Evolutionary conservation across 257 asterid species (phyloP), one percentile per base, ranked within the genome.

Genomic region (Nicotiana sylvestris): DNA sequence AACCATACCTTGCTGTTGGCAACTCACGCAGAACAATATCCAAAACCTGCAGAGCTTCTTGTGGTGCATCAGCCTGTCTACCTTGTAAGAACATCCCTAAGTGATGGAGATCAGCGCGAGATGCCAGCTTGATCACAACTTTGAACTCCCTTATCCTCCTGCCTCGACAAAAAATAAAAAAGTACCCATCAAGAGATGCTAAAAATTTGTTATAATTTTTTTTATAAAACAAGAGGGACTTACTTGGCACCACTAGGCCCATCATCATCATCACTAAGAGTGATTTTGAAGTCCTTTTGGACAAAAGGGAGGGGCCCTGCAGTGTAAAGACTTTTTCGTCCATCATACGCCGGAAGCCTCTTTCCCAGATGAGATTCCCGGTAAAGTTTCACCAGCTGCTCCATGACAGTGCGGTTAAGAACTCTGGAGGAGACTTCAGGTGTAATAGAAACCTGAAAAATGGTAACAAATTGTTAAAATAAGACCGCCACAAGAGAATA

Each of bases 311-410:
- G 91, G 39, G 99, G 91, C 16, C 99, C 99, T 9, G 98, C 99
- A 57, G 99, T 95, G 88, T 94, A 96, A 13, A 95, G 90, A 80
- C 97, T 94, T 88, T 95, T 95, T 81, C 99, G 87, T 43, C 99
- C 98, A 83, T 95, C 99, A 89, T 95, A 95, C 16, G 95, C 99
- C 43, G 99, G 99, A 51, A 95, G 97, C 85, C 99, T 90, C 84
- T 51, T 90, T 57, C 94, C 99, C 39, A 95, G 88, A 86, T 94
- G 97, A 66, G 99, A 91, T 51, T 95, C 97, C 82, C 80, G 88
- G 78, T 95, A 92, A 0, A 88, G 86, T 43, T 60, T 91, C 69
- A 95, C 98, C 64, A 95, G 77, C 82, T 94, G 97, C 77, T 53
- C 91, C 93, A 95, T 95, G 65, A 95, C 99, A 85, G 98, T 97